Evolutionary conservation across 495 filamentous ascomycete genomes (phyloP).

Genomic region (Endocarpon pusillum): DNA sequence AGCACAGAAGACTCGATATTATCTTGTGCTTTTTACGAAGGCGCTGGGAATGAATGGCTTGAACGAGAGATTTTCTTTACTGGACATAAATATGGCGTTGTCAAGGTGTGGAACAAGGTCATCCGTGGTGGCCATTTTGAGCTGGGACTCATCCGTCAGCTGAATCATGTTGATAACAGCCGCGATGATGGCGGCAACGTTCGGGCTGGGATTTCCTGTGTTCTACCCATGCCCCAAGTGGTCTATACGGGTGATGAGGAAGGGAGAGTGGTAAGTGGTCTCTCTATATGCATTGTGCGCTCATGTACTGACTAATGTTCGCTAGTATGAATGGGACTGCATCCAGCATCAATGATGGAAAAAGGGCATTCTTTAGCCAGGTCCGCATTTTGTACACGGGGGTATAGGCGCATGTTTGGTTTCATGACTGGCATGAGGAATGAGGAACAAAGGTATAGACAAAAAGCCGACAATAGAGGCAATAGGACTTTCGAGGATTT

Average conservation of each 20-base stretch:
- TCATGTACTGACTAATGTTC: constrained; percentile 13
- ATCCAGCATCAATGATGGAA: constrained; percentile 54
- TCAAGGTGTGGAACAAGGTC: constrained; percentile 48
- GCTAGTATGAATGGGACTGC: constrained; percentile 76
- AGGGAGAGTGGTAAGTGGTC: constrained; percentile 51
- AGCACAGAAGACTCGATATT: constrained; percentile 55
- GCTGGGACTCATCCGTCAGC: constrained; percentile 48
- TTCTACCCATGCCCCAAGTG: constrained; percentile 63
- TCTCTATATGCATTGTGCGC: neutral
- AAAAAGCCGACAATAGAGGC: too few species aligned
- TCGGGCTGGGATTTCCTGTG: constrained; percentile 70
- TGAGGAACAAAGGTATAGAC: too few species aligned
- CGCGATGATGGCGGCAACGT: constrained; percentile 60
- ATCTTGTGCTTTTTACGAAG: constrained; percentile 87
- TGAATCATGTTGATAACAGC: constrained; percentile 65
- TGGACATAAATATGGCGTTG: constrained; percentile 67
- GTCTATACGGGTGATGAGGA: constrained; percentile 91
- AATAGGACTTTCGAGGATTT: too few species aligned
- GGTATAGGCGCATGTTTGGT: too few species aligned
- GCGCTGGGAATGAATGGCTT: constrained; percentile 78
- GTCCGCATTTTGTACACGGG: too few species aligned
- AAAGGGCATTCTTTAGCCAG: too few species aligned
- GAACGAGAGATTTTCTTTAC: constrained; percentile 78
- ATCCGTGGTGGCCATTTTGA: constrained; percentile 35
- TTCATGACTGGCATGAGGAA: too few species aligned